phyloP scores from a whole-genome alignment of 768 basidiomycete species.

The Lentinula guzmanii region DNA sequence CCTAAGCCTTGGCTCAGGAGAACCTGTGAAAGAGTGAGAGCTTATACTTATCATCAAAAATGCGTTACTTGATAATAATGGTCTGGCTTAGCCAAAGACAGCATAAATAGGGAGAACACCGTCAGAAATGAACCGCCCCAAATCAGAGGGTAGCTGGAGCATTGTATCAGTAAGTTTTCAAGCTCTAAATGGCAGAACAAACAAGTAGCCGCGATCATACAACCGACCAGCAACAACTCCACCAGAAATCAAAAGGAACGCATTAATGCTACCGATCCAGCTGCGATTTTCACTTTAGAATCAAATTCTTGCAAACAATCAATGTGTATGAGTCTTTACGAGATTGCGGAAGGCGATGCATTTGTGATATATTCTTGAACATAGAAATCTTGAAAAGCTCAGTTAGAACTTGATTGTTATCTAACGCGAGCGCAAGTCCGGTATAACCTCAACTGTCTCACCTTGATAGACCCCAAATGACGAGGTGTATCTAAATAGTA shows the following conservation, averaged over 20 bases:
- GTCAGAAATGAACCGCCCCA: background rate
- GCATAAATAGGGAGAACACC: slow-evolving; percentile 37
- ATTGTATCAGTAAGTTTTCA: background rate
- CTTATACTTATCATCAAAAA: background rate
- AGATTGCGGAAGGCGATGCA: slow-evolving; percentile 29
- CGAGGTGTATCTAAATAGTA: slow-evolving; percentile 23
- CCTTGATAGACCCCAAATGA: slow-evolving; percentile 41
- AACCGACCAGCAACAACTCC: slow-evolving; percentile 36
- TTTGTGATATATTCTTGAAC: slow-evolving; percentile 27
- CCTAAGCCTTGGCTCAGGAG: slow-evolving; percentile 53
- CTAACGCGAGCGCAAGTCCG: background rate
- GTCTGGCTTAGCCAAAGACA: slow-evolving; percentile 40
- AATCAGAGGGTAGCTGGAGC: background rate
- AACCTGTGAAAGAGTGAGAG: slow-evolving; percentile 14
- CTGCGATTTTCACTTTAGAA: background rate
- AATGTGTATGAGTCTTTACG: slow-evolving; percentile 18
- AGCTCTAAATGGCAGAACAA: background rate
- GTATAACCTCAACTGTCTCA: background rate
- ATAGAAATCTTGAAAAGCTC: slow-evolving; percentile 29
- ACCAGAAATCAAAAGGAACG: slow-evolving; percentile 33
- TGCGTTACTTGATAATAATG: slow-evolving; percentile 35
- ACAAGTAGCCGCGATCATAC: slow-evolving; percentile 45
- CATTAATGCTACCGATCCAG: slow-evolving; percentile 29
- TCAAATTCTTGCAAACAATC: too few species aligned
- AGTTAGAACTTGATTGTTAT: background rate